Evolutionary conservation across 768 basidiomycete species (phyloP), one percentile per base, ranked within the genome.

Genomic region (Mycena haematopus): DNA sequence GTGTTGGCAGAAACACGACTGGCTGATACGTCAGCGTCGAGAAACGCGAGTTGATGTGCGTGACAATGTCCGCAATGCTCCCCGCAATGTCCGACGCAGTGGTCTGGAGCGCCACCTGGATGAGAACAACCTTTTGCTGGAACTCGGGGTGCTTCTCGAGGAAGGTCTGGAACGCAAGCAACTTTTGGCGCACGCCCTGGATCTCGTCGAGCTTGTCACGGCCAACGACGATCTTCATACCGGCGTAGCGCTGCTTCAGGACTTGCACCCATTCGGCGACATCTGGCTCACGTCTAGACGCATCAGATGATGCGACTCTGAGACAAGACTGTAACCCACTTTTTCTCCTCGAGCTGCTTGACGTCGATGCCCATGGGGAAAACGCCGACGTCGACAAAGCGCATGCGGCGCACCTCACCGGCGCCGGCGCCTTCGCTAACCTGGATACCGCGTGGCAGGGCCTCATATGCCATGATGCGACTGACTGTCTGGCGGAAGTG

Each of bases 311-410:
- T 44, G 42, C 19, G 19, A 13, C 46, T 9, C 10, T 3, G 15
- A 9, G 33, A 17, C 13, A 25, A 1, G 21, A 24, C 51, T 17
- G 27, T 46, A 25, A 73, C 83, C 40, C 60, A 88, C 89, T 85
- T 88, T 74, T 88, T 88, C 65, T 85, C 81, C 63, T 84, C 85
- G 47, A 94, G 73, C 52, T 84, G 80, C 56, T 76, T 75, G 6
- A 94, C 91, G 70, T 95, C 93, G 59, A 95, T 94, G 7, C 93
- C 92, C 86, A 94, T 93, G 0, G 93, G 91, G 72, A 93, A 92
- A n/a, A 91, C 90, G 1, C 88, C 91, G 15, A 94, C 92, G 68
- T 94, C 91, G 24, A 94, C 89, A 68, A 94, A 92, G 6, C 88
- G 79, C 0, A 85, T 84, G 35, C 78, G 22, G 69, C 70, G 15